Evolutionary conservation across 1,139 yeast species (phyloP).

Genomic region (Suhomyces taliae): DNA sequence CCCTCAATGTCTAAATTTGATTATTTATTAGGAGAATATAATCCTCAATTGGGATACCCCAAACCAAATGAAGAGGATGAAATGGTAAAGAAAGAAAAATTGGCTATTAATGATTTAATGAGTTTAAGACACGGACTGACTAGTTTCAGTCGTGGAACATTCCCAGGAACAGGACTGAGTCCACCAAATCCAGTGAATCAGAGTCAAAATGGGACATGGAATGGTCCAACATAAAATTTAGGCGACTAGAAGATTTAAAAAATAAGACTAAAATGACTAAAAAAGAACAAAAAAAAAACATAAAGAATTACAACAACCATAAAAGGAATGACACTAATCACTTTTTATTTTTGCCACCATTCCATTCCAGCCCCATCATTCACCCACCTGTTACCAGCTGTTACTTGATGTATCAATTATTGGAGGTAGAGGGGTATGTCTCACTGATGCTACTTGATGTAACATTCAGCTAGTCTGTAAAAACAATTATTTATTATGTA

Average conservation of each 20-base stretch:
- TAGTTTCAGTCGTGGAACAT: not conserved
- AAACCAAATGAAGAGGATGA: slow-evolving; percentile 23
- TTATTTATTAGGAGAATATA: slow-evolving; percentile 29
- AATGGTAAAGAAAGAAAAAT: slow-evolving; percentile 34
- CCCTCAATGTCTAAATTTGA: slow-evolving; percentile 33
- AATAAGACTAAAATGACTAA: too few species aligned
- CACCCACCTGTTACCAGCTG: too few species aligned
- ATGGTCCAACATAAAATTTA: not conserved
- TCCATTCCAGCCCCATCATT: too few species aligned
- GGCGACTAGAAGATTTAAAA: too few species aligned
- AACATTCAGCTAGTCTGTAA: not conserved
- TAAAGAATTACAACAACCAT: too few species aligned
- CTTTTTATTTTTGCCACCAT: too few species aligned
- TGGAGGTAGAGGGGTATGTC: too few species aligned
- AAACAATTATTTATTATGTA: slow-evolving; percentile 1
- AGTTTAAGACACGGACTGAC: slow-evolving; percentile 17
- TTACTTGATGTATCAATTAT: too few species aligned
- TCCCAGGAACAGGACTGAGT: not conserved
- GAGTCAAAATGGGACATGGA: slow-evolving; percentile 1
- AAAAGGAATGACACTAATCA: too few species aligned
- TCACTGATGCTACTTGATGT: too few species aligned
- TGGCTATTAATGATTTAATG: slow-evolving; percentile 39
- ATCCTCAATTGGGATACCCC: slow-evolving; percentile 5
- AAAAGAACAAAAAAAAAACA: too few species aligned
- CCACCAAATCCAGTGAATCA: not conserved